Conservation (phyloP, 257 asterid species). For the Rhazya stricta region DNA sequence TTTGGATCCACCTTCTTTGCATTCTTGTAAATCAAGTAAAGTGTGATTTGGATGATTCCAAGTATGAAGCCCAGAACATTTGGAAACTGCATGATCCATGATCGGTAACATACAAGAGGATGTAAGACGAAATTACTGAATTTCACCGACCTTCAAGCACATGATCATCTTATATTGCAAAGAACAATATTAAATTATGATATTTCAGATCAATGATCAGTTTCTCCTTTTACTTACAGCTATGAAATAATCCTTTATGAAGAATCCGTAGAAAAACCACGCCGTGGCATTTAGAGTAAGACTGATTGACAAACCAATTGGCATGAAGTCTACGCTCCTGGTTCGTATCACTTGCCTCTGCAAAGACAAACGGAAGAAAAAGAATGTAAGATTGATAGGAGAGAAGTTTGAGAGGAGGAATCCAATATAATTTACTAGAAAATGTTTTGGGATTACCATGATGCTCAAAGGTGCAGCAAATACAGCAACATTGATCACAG, state of each 20-base stretch:
- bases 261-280: constrained; percentile 77
- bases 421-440: too few species aligned
- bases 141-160: too few species aligned
- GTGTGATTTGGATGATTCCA: constrained; percentile 55
- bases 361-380: background rate
- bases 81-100: constrained; percentile 44
- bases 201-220: background rate
- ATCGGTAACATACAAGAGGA: background rate
- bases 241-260: constrained; percentile 49
- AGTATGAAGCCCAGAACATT: constrained; percentile 57
- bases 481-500: constrained; percentile 51
- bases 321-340: constrained; percentile 71
- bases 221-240: constrained; percentile 43
- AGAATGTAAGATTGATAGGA: background rate
- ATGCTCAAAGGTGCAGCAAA: constrained; percentile 71
- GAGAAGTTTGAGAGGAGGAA: background rate
- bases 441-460: constrained; percentile 36
- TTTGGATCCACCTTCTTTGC: constrained; percentile 21
- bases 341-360: constrained; percentile 61
- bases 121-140: background rate
- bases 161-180: background rate
- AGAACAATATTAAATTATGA: background rate
- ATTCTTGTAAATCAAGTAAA: constrained; percentile 56
- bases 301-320: constrained; percentile 52
- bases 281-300: constrained; percentile 54